Evolutionary conservation across 2,329 filamentous ascomycete genomes (phyloP).

Genomic region (Magnaporthiopsis poae): DNA sequence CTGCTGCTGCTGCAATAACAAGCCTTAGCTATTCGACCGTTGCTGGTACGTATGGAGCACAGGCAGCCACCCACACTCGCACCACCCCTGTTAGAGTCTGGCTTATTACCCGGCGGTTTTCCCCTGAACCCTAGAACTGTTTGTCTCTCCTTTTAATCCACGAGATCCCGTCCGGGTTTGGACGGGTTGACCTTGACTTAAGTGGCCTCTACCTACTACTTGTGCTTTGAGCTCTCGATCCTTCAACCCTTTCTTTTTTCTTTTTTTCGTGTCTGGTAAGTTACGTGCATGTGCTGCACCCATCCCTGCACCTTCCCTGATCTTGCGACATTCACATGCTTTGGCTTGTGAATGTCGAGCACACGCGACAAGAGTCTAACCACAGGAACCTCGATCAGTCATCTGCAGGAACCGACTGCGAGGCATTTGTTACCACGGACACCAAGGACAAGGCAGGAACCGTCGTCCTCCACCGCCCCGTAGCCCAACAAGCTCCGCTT

Average conservation of each 20-base stretch:
- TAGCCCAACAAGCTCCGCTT: background rate
- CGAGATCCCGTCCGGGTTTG: no score
- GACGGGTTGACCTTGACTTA: no score
- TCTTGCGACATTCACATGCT: background rate
- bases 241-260: background rate
- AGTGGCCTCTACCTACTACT: background rate
- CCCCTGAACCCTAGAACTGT: background rate
- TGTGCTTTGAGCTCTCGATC: background rate
- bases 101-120: background rate
- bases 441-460: background rate
- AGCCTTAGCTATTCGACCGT: background rate
- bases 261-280: background rate
- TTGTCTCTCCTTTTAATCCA: background rate
- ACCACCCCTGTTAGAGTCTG: background rate
- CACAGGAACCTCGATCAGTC: background rate
- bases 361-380: background rate
- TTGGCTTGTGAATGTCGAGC: background rate
- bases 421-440: background rate
- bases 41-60: background rate
- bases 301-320: no score
- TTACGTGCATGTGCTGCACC: background rate
- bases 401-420: background rate
- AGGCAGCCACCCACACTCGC: background rate
- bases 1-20: background rate
- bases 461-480: background rate